Percentiles rank a stretch among this genome's conserved stretches.
These are phyloP conservation scores for Lodderomyces beijingensis DNA, from an alignment of 1,139 yeast genomes.

Conservation along the genomic window DNA sequence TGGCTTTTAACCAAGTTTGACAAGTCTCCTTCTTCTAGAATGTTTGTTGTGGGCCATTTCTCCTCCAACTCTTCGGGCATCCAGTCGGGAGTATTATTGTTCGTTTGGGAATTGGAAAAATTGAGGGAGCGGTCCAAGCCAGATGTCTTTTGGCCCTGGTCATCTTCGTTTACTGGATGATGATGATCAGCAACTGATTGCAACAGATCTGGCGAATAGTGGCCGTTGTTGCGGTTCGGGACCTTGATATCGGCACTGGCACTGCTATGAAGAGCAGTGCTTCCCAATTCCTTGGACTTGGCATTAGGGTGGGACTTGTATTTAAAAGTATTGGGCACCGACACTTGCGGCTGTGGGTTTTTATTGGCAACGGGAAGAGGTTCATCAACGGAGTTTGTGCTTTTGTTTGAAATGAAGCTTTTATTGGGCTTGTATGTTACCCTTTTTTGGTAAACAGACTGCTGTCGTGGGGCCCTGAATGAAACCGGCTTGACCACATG, in stretches of 20 bases:
- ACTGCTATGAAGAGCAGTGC: no score
- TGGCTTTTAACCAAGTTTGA: no score
- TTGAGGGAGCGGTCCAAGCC: background rate
- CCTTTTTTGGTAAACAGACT: slow-evolving; percentile 22
- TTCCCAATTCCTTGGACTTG: slow-evolving; percentile 30
- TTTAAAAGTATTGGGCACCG: slow-evolving; percentile 45
- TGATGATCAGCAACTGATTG: slow-evolving; percentile 6
- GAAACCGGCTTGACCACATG: no score
- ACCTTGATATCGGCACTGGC: slow-evolving; percentile 11
- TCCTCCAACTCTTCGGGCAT: slow-evolving; percentile 41
- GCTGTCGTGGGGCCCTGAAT: slow-evolving; percentile 4
- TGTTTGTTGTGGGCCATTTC: slow-evolving; percentile 25
- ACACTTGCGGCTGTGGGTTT: slow-evolving; percentile 20
- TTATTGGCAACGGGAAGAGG: background rate
- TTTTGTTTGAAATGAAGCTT: slow-evolving; percentile 23
- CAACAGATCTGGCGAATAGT: slow-evolving; percentile 1
- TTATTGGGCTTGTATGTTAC: slow-evolving; percentile 32
- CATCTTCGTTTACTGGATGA: slow-evolving; percentile 1
- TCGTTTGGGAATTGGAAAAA: slow-evolving; percentile 2
- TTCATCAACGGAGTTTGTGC: slow-evolving; percentile 7
- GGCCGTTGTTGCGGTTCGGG: slow-evolving; percentile 1
- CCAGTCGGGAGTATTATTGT: slow-evolving; percentile 35
- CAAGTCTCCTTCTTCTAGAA: no score
- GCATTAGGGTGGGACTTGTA: slow-evolving; percentile 47
- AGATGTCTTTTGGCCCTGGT: slow-evolving; percentile 4